Evolutionary conservation across 495 filamentous ascomycete species (phyloP), one percentile per base, ranked within the genome.

Genomic region (Gamarada debralockiae): DNA sequence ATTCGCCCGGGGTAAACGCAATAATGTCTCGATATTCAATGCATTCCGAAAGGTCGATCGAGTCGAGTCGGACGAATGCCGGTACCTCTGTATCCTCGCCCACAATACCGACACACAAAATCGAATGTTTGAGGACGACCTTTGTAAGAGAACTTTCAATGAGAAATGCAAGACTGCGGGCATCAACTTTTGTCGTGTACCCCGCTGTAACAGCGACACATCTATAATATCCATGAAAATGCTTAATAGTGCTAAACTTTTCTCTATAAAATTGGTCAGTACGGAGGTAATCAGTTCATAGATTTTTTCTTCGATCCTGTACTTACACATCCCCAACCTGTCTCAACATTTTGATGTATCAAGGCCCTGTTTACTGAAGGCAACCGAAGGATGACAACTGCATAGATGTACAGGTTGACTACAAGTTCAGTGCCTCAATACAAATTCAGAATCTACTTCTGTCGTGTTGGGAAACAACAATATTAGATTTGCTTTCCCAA

Each of bases 51-150:
- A 65, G 17, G 41, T 65, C 55, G 27, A 65, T 57, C 5, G 37
- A 53, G 7, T 60, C 44, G 7, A 65, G 49, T 17, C 50, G 59
- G 17, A 55, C 38, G 43, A 56, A 65, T 20, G 21, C 12, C 7
- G 62, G 54, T 12, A 29, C 34, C 18, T 51, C 45, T 14, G 48
- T 57, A n/a, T 51, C 52, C 15, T 56, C 62, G 48, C 60, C 38
- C 12, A 56, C 38, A 17, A 65, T 62, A 1, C 52, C 56, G 27
- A 41, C 48, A 41, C 60, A 57, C 18, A 65, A 41, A n/a, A 43
- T n/a, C 14, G 53, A 41, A 50, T 65, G 50, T 44, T 40, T 41
- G n/a, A 63, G 44, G 21, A 65, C 47, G 1, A 55, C 57, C 23
- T 58, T 34, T 2, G 45, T 34, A 14, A 61, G 34, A 17, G 57